Base-by-base conservation (phyloP, 2,329 filamentous ascomycete genomes). In the Alternaria incomplexa region DNA sequence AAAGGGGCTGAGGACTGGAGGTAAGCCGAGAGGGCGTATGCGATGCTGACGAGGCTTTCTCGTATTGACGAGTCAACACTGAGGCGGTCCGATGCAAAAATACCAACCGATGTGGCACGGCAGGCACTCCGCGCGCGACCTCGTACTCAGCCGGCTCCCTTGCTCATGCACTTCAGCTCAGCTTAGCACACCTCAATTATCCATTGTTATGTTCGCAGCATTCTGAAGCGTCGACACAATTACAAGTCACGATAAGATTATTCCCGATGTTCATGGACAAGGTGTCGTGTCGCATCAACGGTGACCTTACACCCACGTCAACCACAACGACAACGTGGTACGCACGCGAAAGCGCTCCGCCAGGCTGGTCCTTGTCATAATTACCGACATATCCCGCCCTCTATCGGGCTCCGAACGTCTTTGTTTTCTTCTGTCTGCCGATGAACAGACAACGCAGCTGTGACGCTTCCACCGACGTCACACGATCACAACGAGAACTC, bases 51-150 rank as follows among this genome's bases (percentile, higher is more conserved):
- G 47, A 58, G 59, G 47, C 59, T 32, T 44, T 26, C 45, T 51
- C 46, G 59, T 47, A 32, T 28, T 30, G 17, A 50, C 54, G 59
- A 62, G 59, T 61, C 58, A 61, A 32, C 45, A 22, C 36, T 47
- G 20, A 58, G 47, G 28, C 30, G 48, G 28, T 52, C 20, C 48
- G 20, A 40, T 25, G 28, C 48, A 36, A 52, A 40, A 17, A 57
- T 51, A 47, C 54, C 28, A 46, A 56, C n/a, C 40, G 36, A 53
- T 47, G 43, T 53, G 25, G 32, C 59, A 48, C 54, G 44, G 44
- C 48, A 62, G 30, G 43, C 28, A 7, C 43, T 46, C 26, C 17
- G 44, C 51, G 43, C 26, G 30, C 58, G 26, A 44, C 44, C n/a
- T 57, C 15, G 28, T 47, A 47, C 26, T 13, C 30, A 40, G 53